Conservation (phyloP, 139 green algal species). For the Spirogloea muscicola region DNA sequence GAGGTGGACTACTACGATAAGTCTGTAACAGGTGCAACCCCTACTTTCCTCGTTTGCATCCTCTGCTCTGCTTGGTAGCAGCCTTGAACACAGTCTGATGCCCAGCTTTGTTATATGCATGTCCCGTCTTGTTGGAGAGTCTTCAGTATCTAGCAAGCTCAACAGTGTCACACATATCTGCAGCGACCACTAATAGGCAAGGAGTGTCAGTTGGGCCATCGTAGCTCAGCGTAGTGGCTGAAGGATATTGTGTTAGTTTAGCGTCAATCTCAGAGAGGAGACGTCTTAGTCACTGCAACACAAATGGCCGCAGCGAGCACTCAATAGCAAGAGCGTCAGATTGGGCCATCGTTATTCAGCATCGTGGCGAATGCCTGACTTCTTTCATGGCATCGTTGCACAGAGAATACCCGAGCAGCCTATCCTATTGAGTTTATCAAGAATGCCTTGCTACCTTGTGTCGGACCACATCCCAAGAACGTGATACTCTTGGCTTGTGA, state of each 20-base stretch:
- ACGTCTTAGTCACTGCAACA: too few species aligned
- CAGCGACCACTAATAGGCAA: not conserved
- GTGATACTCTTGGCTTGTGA: conserved; percentile 84
- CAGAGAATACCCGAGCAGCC: conserved; percentile 88
- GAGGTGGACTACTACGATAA: conserved; percentile 55
- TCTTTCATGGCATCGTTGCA: too few species aligned
- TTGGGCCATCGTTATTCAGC: too few species aligned
- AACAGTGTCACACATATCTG: not conserved
- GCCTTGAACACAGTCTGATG: not conserved
- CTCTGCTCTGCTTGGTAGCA: not conserved
- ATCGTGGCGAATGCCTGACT: too few species aligned
- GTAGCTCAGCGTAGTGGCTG: too few species aligned
- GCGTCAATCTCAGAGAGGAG: too few species aligned
- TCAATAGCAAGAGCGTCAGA: too few species aligned
- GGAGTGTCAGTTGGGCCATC: not conserved
- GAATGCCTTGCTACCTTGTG: conserved; percentile 59
- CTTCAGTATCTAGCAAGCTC: not conserved
- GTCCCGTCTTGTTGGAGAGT: not conserved
- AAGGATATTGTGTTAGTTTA: too few species aligned
- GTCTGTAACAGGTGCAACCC: conserved; percentile 70
- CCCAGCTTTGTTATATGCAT: not conserved
- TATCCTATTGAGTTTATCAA: conserved; percentile 94
- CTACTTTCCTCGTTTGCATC: not conserved
- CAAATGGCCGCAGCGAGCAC: too few species aligned
- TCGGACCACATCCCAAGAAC: conserved; percentile 48